Percentiles rank a stretch among this genome's conserved stretches.
Evolutionary conservation across 192 early-diverging fungal genomes (phyloP).

Genomic region (Rhizophagus sp.): DNA sequence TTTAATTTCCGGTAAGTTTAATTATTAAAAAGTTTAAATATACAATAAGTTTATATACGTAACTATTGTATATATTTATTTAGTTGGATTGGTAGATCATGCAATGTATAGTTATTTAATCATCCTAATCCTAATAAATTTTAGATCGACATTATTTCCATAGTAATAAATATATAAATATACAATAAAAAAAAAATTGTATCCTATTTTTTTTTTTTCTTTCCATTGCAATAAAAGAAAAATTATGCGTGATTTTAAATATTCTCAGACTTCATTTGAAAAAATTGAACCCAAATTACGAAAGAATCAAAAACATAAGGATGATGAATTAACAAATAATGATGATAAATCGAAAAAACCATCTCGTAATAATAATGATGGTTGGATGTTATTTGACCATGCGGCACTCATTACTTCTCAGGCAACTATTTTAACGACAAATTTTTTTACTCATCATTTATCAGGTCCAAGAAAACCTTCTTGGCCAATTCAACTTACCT

Average conservation of each 20-base stretch:
- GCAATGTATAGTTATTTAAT: too few relatives aligned
- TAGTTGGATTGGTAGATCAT: too few relatives aligned
- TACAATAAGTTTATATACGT: too few relatives aligned
- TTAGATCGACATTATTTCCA: too few relatives aligned
- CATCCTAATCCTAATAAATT: too few relatives aligned
- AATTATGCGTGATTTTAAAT: not conserved
- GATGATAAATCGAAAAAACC: not conserved
- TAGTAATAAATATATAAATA: too few relatives aligned
- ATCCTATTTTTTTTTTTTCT: not conserved
- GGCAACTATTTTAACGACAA: constrained; percentile 33
- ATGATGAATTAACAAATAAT: not conserved
- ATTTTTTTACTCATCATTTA: constrained; percentile 36
- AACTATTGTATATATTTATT: too few relatives aligned
- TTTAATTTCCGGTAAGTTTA: too few relatives aligned
- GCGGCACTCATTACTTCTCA: constrained; percentile 16
- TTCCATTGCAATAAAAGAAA: not conserved
- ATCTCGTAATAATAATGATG: not conserved
- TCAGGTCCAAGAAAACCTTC: constrained; percentile 50
- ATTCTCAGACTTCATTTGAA: not conserved
- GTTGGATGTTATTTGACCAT: constrained; percentile 21
- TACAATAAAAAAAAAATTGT: not conserved
- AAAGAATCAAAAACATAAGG: not conserved
- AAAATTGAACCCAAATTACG: not conserved
- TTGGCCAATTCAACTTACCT: constrained; percentile 39
- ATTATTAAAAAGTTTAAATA: too few relatives aligned